Evolutionary conservation across 805 yeast species (phyloP), one percentile per base, ranked within the genome.

Genomic region (Candida oleophila): DNA sequence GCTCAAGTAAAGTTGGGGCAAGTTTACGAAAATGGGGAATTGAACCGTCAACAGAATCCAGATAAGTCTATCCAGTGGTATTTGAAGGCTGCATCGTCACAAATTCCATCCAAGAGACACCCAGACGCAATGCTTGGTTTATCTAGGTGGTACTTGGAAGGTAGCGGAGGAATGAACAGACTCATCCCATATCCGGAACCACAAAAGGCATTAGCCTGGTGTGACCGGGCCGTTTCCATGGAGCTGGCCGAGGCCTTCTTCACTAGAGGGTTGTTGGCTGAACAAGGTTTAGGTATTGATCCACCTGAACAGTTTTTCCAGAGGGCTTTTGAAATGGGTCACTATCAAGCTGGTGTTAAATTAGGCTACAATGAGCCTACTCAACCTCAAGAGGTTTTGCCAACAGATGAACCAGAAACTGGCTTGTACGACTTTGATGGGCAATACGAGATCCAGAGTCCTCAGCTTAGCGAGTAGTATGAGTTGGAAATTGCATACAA

Each of bases 71-170:
- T 73, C 38, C 76, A 70, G 47, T 73, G 77, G 77, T 73, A 62
- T 49, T 56, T 69, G 52, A 69, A 66, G 55, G 76, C 76, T 1
- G 60, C 70, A 2, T 60, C 68, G 14, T 68, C 73, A 14, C 73
- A 75, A 18, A 54, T 72, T 21, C 58, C 64, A 14, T 69, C 64
- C 57, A 63, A 59, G 46, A 61, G 75, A 46, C 74, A 69, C 48
- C 74, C 76, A 0, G 76, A 72, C 43, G 76, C 77, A 5, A 70
- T 72, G 74, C 53, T 71, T 43, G 77, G 77, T 0, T 62, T 73
- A 49, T 58, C 68, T 34, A 59, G 77, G 45, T 73, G 77, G 77
- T 61, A 59, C 43, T 52, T 71, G 47, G 52, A 49, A 37, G 76
- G 76, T 15, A 55, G 65, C 11, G 53, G 65, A 11, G 71, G 71